Evolutionary conservation across 371 early-diverging fungal genomes (phyloP), one percentile per base, ranked within the genome.

Genomic region (Mucor indicus): DNA sequence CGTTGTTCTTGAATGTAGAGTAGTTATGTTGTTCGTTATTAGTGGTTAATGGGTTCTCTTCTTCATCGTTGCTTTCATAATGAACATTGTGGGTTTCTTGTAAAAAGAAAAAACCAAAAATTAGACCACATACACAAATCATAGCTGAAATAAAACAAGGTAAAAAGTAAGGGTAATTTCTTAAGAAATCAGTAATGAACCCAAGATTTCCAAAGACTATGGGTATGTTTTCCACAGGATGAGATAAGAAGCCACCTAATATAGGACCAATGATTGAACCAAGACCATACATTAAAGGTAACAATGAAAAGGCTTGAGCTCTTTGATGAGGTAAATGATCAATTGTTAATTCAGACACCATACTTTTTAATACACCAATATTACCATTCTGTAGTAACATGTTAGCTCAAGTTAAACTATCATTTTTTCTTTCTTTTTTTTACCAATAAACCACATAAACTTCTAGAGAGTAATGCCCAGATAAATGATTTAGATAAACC

Each of bases 341-440:
- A 5, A 54, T 89, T 4, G 91, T 87, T 40, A 93, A 70, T 59
- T 96, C 96, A 4, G 89, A 90, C 20, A 93, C 66, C 67, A 92
- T 85, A n/a, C 87, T 84, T 62, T 93, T 93, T 21, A 87, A 72
- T 1, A 92, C 90, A 7, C 87, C 89, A n/a, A 87, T 74, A 51
- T 93, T 96, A 12, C 89, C 88, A 41, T 69, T 69, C 62, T 69
- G 52, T 15, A 38, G 35, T 33, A 33, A 27, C 15, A 6, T 29
- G n/a, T 33, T 13, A 33, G 15, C 35, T 33, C 15, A n/a, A n/a
- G n/a, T n/a, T n/a, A n/a, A n/a, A n/a, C n/a, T n/a, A n/a, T n/a
- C n/a, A n/a, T n/a, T n/a, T n/a, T n/a, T n/a, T n/a, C n/a, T n/a
- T n/a, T n/a, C n/a, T n/a, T n/a, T n/a, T n/a, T n/a, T n/a, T 81